Base-by-base conservation (phyloP, 345 rosid genomes). In the Hibiscus syriacus region DNA sequence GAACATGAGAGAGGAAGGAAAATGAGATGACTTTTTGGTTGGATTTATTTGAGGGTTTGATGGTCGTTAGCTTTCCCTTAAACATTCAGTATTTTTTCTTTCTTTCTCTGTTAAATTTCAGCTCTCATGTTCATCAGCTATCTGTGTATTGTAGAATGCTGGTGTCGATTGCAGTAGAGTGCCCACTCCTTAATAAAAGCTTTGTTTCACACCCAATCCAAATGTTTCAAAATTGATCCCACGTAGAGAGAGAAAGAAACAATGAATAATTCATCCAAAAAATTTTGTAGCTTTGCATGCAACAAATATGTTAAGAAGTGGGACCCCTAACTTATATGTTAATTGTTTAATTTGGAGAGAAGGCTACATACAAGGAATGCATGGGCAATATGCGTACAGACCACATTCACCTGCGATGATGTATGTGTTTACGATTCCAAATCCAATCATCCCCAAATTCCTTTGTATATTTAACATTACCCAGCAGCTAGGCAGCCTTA, bases 341-440 rank as follows among this genome's bases (percentile, higher is more conserved):
- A 12, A 25, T 13, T 54, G 2, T 25, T 25, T 54, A 25, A 54
- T 54, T 4, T 25, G 17, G n/a, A 54, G 2, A 54, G 14, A 25
- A 54, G 32, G 25, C 12, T 25, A 12, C 7, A 12, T 11, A 14
- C 7, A 74, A 77, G 14, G 71, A 72, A 74, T 78, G 66, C 67
- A 52, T 70, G 84, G 73, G 77, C 73, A 72, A 56, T 71, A 78
- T 78, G 82, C 76, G 73, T 69, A 70, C 78, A 53, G 73, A 73
- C 76, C 73, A 70, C 75, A 77, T 77, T 70, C 66, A 59, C 70
- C 66, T 70, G 76, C 20, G 73, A 67, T 45, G 73, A 80, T 66
- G 73, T 80, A 78, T 76, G 82, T 76, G 80, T 78, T 73, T 1
- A 67, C 72, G 78, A 78, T 76, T 78, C 82, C 55, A 25, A 38